Base-by-base conservation (phyloP, 768 basidiomycete species). In the Russula olivacea region DNA sequence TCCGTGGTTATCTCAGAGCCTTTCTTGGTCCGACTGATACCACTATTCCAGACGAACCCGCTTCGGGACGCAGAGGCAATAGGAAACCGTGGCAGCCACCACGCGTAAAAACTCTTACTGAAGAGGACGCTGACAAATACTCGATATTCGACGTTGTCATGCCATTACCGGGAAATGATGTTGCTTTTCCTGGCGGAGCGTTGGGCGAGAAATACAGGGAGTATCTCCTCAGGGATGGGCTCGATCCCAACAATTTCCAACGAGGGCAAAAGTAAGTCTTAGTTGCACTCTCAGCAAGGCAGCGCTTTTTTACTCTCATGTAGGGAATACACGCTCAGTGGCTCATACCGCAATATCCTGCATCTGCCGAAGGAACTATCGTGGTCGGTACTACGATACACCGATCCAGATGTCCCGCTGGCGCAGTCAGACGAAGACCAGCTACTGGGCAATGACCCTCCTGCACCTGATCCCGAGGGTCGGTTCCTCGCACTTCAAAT, bases 371-470 rank as follows among this genome's bases (percentile, higher is more conserved):
- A 83, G 58, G 81, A 89, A 64, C 74, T 98, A 58, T 83, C 87
- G 0, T 98, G 94, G 93, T 79, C 81, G 5, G 81, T 88, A 17
- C 75, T 98, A 59, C 82, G 82, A 59, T 99, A 98, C 75, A 97
- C 94, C 11, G 91, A 98, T 70, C 93, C 97, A 4, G 89, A 97
- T 70, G 85, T 96, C 49, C 78, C 92, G 15, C 83, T 99, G 50
- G 91, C 91, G 2, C 95, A 96, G 73, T 87, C 95, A 1, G 97
- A 99, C 74, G 97, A 98, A 75, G 97, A 98, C 76, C 84, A 83
- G 71, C 76, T 98, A 40, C 83, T 98, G 55, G 86, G 85, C 10
- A 86, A 92, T 66, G 87, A 93, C 61, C 76, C 86, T 6, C 91
- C 93, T 10, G 79, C 77, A 1, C 72, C 84, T 36, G 79, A 77